Base-by-base conservation (phyloP, 1,284 basidiomycete species). In the Fistulinella cinereoalba region DNA sequence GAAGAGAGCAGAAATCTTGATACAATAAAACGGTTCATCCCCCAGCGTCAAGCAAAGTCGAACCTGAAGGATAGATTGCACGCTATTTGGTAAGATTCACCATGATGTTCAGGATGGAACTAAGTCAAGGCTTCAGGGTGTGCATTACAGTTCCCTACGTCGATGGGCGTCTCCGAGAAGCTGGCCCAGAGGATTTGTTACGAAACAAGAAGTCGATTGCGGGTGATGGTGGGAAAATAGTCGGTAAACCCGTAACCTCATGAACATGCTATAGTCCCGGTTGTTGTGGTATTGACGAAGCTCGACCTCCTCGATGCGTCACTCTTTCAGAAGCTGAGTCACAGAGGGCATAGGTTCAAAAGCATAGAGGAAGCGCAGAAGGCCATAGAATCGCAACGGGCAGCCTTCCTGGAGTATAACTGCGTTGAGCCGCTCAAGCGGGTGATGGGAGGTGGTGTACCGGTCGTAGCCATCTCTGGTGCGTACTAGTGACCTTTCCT, bases 251-350 rank as follows among this genome's bases (percentile, higher is more conserved):
- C 12, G 25, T 6, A 27, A 2, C 13, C 19, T 24, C 6, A n/a
- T 19, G 25, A 22, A 12, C 31, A 15, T 41, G 11, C 4, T 11
- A 1, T 13, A 56, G 55, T 56, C 3, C 56, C 56, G 1, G 44
- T 59, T 16, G 41, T 56, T 2, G 41, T 56, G 3, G 56, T 56
- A 1, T 46, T 53, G 22, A 53, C 52, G 11, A 56, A 53, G 29
- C 31, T 47, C 6, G 55, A 56, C 34, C 29, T 50, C 2, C 43
- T 56, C 2, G 40, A 47, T 29, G 2, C 1, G 0, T 40, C 41
- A 8, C 9, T 57, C 7, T n/a, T n/a, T n/a, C n/a, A n/a, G n/a
- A n/a, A n/a, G n/a, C n/a, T n/a, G n/a, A 18, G n/a, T n/a, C n/a
- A n/a, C n/a, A n/a, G n/a, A n/a, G n/a, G n/a, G n/a, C n/a, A n/a